Evolutionary conservation across 2,329 filamentous ascomycete species (phyloP).

Genomic region (Penicillium sp.): DNA sequence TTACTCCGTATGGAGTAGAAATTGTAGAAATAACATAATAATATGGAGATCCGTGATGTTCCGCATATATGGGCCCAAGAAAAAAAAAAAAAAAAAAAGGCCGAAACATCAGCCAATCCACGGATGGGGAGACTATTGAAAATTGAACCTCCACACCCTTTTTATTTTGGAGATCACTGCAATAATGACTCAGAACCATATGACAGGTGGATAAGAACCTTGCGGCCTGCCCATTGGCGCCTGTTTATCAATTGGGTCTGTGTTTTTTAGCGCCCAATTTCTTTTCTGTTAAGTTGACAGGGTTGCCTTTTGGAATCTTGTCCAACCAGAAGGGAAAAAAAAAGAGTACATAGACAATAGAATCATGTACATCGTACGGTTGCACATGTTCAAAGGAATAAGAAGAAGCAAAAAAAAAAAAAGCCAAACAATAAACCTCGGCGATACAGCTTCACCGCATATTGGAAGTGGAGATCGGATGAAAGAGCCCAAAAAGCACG

Average conservation of each 20-base stretch:
- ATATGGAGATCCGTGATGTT: neutral
- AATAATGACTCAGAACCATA: conserved; percentile 10
- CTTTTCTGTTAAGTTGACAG: neutral
- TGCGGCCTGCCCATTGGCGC: conserved; percentile 14
- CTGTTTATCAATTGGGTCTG: conserved; percentile 9
- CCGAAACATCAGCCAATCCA: neutral
- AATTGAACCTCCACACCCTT: neutral
- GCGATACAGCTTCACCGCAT: conserved; percentile 25
- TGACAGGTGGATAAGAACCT: conserved; percentile 23
- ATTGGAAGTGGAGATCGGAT: conserved; percentile 19
- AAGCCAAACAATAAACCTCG: conserved; percentile 14
- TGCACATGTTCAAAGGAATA: neutral
- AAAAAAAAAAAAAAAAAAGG: neutral
- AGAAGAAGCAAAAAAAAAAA: neutral
- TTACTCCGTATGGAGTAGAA: neutral
- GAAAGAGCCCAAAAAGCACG: conserved; percentile 12
- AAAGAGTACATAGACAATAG: neutral
- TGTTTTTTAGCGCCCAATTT: conserved; percentile 3
- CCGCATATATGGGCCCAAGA: neutral
- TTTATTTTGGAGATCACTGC: neutral
- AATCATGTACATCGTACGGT: neutral
- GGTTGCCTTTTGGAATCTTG: neutral
- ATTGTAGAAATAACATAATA: neutral
- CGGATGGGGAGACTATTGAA: neutral
- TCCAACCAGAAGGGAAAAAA: neutral